Evolutionary conservation across 2,329 filamentous ascomycete species (phyloP), one percentile per base, ranked within the genome.

Genomic region (Penicillium sclerotiorum): DNA sequence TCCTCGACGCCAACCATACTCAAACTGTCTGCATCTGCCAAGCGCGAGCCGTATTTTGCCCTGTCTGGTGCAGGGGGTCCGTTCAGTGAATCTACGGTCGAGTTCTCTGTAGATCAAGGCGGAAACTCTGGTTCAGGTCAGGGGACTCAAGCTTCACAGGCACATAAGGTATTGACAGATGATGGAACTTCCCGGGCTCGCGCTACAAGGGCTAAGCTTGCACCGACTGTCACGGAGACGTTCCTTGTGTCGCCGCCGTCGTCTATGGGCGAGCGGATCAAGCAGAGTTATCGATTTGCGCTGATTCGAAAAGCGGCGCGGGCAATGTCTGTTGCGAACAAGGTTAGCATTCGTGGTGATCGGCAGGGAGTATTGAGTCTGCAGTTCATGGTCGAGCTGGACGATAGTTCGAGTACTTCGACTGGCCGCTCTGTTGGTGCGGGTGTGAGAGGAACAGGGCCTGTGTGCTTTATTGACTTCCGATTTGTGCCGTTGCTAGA

Each of bases 301-400:
- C 82, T 96, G 45, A 80, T 99, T 66, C 91, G 89, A 69, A 88
- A 88, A 57, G 92, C 93, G 0, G 85, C 85, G 38, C 86, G 93
- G 57, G 93, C 94, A n/a, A 97, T 99, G 93, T 85, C 87, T 38
- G 83, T 91, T 30, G 90, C 92, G 4, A 92, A 83, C 63, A 99
- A 97, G 72, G 92, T 97, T 50, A 96, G 91, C 66, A 81, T 99
- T 53, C 81, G 94, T 13, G 87, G 90, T 0, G 94, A 99, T 70
- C 80, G 82, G 2, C 90, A 96, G 67, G 93, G 94, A 0, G 93
- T 99, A 23, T 72, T 99, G 57, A 96, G 90, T 71, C 74, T 97
- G 68, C 94, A 99, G 66, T 96, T 97, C 64, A 94, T 99, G 88
- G 87, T 99, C 13, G 90, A 96, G 66, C 79, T 92, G 35, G 90